phyloP scores from a whole-genome alignment of 2,329 filamentous ascomycete species.

The Ophiosphaerella korrae region DNA sequence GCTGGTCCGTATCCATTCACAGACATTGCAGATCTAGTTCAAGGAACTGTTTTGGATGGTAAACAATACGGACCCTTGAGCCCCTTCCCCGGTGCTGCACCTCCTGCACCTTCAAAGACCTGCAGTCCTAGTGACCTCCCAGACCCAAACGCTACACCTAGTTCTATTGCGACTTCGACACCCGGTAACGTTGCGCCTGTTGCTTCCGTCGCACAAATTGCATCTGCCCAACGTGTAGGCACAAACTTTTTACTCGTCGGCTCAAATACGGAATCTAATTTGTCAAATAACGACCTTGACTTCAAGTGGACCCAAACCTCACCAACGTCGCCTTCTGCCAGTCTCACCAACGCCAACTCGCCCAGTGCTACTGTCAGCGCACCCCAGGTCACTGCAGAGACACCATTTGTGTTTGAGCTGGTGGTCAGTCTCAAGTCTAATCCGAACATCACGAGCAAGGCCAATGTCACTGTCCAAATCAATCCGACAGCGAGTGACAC shows the following conservation, averaged over 20 bases:
- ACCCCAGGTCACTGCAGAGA: slow-evolving; percentile 25
- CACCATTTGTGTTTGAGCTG: slow-evolving; percentile 36
- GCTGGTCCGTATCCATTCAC: slow-evolving; percentile 30
- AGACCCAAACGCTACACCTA: slow-evolving; percentile 17
- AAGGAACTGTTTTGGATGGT: slow-evolving; percentile 36
- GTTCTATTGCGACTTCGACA: slow-evolving; percentile 3
- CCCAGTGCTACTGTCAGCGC: slow-evolving; percentile 31
- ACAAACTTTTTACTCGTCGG: slow-evolving; percentile 34
- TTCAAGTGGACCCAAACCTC: slow-evolving; percentile 41
- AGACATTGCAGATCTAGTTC: slow-evolving; percentile 44
- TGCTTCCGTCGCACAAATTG: slow-evolving; percentile 23
- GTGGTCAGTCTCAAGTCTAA: slow-evolving; percentile 34
- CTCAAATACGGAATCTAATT: slow-evolving; percentile 30
- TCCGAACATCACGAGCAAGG: slow-evolving; percentile 25
- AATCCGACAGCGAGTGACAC: slow-evolving; percentile 29
- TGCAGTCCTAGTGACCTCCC: slow-evolving; percentile 29
- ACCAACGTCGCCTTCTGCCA: slow-evolving; percentile 23
- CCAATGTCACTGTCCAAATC: slow-evolving; percentile 35
- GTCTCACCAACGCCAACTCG: slow-evolving; percentile 23
- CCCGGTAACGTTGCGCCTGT: slow-evolving; percentile 13
- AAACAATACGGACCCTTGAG: slow-evolving; percentile 46
- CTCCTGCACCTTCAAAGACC: slow-evolving; percentile 31
- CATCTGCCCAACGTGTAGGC: slow-evolving; percentile 36
- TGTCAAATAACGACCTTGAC: slow-evolving; percentile 29
- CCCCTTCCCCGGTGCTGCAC: slow-evolving; percentile 43